Conservation (phyloP, 2,329 filamentous ascomycete genomes). For the Tolypocladium inflatum region DNA sequence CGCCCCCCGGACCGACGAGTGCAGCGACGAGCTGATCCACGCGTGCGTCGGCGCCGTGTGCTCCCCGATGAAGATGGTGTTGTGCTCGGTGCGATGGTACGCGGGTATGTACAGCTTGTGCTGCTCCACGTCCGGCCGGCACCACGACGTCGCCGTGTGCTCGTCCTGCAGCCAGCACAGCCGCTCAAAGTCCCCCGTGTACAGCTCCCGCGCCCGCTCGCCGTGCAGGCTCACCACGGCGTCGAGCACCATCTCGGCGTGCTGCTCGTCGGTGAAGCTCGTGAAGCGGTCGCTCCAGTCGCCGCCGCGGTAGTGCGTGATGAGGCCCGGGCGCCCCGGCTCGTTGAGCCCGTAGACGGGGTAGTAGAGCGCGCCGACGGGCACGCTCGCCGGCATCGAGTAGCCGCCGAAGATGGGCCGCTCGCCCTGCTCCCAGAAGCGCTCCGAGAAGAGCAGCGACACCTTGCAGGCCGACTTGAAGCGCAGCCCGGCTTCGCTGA, state of each 20-base stretch:
- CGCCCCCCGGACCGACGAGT: slow-evolving; percentile 39
- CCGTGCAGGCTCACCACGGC: slow-evolving; percentile 8
- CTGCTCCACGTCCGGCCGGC: slow-evolving; percentile 39
- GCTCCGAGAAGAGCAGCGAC: slow-evolving; percentile 46
- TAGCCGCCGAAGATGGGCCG: slow-evolving; percentile 32
- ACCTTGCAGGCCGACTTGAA: slow-evolving; percentile 25
- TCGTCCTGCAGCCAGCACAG: slow-evolving; percentile 50
- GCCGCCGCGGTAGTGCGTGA: slow-evolving; percentile 14
- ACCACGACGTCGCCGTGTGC: slow-evolving; percentile 47
- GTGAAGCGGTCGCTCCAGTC: slow-evolving; percentile 6
- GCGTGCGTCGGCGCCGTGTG: slow-evolving; percentile 46
- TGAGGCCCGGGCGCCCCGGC: slow-evolving; percentile 35
- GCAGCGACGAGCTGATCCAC: slow-evolving; percentile 27
- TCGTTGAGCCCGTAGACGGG: slow-evolving; percentile 42
- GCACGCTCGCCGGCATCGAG: slow-evolving; percentile 3
- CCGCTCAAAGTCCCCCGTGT: slow-evolving; percentile 46
- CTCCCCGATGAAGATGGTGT: slow-evolving; percentile 21
- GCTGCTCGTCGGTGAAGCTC: slow-evolving; percentile 3
- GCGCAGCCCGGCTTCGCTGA: slow-evolving; percentile 11
- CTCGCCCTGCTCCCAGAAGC: slow-evolving; percentile 22
- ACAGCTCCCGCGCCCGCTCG: slow-evolving; percentile 41
- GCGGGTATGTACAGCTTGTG: slow-evolving; percentile 51
- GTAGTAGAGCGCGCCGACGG: slow-evolving; percentile 31
- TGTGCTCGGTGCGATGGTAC: slow-evolving; percentile 49
- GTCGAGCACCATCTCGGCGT: slow-evolving; percentile 2